Evolutionary conservation across 352 stramenopile genomes (phyloP).

Genomic region (Phytophthora sojae): DNA sequence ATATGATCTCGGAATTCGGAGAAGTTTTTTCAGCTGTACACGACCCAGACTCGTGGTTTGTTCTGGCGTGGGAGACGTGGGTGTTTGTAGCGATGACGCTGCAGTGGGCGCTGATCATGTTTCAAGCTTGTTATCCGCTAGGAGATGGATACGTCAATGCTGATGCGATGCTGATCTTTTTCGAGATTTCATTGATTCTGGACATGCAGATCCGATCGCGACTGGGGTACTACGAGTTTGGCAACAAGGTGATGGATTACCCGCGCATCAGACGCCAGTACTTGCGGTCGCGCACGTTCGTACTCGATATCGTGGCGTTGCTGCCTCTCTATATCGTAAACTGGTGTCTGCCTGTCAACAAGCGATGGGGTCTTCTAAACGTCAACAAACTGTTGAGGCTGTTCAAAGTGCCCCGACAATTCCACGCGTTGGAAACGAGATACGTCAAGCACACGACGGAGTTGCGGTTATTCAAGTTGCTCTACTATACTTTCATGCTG

Average conservation of each 20-base stretch:
- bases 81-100: constrained; percentile 62
- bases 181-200: constrained; percentile 57
- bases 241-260: constrained; percentile 71
- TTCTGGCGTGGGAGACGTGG: constrained; percentile 71
- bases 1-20: neutral
- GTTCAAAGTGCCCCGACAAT: constrained; percentile 61
- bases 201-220: constrained; percentile 64
- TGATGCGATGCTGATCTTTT: constrained; percentile 41
- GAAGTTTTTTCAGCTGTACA: constrained; percentile 8
- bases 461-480: constrained; percentile 67
- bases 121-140: constrained; percentile 54
- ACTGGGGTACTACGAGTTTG: constrained; percentile 69
- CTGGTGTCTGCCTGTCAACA: constrained; percentile 32
- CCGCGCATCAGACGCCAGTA: constrained; percentile 49
- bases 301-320: constrained; percentile 57
- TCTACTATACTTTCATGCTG: constrained; percentile 75
- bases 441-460: constrained; percentile 70
- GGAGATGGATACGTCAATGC: neutral
- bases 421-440: constrained; percentile 61
- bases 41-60: constrained; percentile 58
- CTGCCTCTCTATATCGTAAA: constrained; percentile 64
- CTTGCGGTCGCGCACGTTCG: constrained; percentile 51
- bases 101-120: constrained; percentile 56
- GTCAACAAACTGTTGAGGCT: constrained; percentile 69
- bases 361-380: constrained; percentile 57